Conservation (phyloP, 2,329 filamentous ascomycete species). For the Pyrenophora graminea region DNA sequence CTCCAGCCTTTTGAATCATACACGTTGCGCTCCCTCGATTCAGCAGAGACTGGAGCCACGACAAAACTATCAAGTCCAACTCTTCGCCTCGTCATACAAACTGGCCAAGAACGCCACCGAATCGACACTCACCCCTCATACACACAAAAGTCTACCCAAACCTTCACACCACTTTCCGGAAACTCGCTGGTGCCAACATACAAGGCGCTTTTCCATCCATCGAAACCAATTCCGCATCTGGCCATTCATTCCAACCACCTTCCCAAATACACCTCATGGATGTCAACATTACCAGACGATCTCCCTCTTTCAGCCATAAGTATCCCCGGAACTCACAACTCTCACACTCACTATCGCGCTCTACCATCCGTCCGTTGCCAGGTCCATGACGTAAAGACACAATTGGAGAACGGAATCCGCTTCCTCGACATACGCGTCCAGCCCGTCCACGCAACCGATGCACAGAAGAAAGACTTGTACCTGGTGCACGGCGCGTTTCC, state of each 20-base stretch:
- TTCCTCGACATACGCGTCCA: constrained; percentile 92
- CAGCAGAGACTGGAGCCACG: neutral
- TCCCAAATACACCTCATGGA: constrained; percentile 74
- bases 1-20: constrained; percentile 71
- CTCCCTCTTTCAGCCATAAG: constrained; percentile 79
- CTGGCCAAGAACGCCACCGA: constrained; percentile 66
- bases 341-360: constrained; percentile 80
- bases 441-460: constrained; percentile 61
- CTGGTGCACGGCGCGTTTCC: constrained; percentile 93
- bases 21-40: constrained; percentile 61
- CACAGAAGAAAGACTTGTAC: constrained; percentile 67
- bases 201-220: constrained; percentile 50
- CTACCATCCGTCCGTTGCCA: constrained; percentile 94
- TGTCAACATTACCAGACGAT: constrained; percentile 72
- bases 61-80: constrained; percentile 56
- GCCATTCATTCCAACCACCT: constrained; percentile 33
- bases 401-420: constrained; percentile 87
- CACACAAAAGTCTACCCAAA: constrained; percentile 45
- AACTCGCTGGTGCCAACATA: constrained; percentile 46
- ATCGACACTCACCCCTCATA: constrained; percentile 68
- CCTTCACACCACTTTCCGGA: constrained; percentile 46
- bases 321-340: constrained; percentile 95
- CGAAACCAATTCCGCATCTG: constrained; percentile 48
- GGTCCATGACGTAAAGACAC: constrained; percentile 73
- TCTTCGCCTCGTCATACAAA: constrained; percentile 74